A percentile compares a stretch with the other conserved stretches of the same genome.
Conservation (phyloP, 129 eudicot genomes). For the Artemisia annua region DNA sequence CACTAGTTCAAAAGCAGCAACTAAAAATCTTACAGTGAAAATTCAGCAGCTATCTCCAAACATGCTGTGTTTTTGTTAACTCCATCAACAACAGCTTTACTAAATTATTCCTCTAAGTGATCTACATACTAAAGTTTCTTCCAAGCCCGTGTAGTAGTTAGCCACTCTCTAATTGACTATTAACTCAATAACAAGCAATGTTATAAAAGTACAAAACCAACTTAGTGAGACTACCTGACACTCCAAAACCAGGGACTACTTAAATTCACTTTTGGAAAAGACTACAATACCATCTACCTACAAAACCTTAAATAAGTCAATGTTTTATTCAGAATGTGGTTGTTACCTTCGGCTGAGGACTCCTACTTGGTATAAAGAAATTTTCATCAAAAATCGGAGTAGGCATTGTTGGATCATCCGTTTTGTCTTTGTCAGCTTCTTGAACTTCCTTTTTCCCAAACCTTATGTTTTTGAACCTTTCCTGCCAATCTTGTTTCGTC, state of each 20-base stretch:
- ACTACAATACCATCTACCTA: background rate
- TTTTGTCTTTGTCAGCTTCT: conserved; percentile 59
- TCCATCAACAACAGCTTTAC: background rate
- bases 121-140: background rate
- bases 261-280: background rate
- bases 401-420: conserved; percentile 57
- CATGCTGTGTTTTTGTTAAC: background rate
- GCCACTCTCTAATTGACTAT: background rate
- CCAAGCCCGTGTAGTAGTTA: background rate
- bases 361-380: conserved; percentile 42
- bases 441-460: conserved; percentile 66
- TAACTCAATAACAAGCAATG: background rate
- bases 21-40: background rate
- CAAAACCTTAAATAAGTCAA: background rate
- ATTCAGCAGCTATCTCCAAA: background rate
- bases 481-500: conserved; percentile 90
- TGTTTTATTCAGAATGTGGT: background rate
- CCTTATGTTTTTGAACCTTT: conserved; percentile 72
- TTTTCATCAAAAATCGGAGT: conserved; percentile 63
- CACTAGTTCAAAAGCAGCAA: conserved; percentile 2
- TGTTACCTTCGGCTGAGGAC: conserved; percentile 52
- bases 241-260: background rate
- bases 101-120: background rate
- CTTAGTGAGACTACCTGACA: background rate
- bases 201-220: background rate